A percentile compares a stretch with the other conserved stretches of the same genome.
Evolutionary conservation across 495 filamentous ascomycete species (phyloP).

Genomic region (Cudoniella acicularis): DNA sequence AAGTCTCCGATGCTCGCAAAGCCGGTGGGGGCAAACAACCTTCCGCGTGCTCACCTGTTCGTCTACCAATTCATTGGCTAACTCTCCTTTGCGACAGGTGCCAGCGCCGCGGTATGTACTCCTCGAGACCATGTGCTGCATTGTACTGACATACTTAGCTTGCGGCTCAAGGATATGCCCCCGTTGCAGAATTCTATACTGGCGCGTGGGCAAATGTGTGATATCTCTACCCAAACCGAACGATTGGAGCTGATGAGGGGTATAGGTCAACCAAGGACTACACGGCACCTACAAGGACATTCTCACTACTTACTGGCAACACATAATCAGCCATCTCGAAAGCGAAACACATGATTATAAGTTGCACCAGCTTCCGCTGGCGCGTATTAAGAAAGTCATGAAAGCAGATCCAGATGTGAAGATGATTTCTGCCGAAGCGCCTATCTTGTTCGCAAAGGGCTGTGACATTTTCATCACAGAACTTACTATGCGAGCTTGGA

Average conservation of each 20-base stretch:
- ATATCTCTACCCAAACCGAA: constrained; percentile 1
- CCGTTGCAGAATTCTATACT: constrained; percentile 81
- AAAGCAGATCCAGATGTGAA: constrained; percentile 99
- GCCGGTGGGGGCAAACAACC: constrained; percentile 11
- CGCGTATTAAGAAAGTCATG: constrained; percentile 99
- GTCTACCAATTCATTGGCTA: constrained; percentile 24
- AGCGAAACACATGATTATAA: constrained; percentile 97
- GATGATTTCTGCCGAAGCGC: constrained; percentile 98
- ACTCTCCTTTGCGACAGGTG: constrained; percentile 50
- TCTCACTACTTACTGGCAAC: constrained; percentile 97
- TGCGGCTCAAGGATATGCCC: constrained; percentile 73
- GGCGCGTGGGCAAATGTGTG: constrained; percentile 93
- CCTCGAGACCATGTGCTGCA: background rate
- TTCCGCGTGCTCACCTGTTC: background rate
- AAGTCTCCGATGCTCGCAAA: constrained; percentile 28
- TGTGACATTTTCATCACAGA: constrained; percentile 99
- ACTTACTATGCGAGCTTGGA: constrained; percentile 99
- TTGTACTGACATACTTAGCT: constrained; percentile 43
- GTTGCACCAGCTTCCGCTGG: constrained; percentile 89
- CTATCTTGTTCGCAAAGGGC: constrained; percentile 96
- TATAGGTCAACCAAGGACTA: constrained; percentile 90
- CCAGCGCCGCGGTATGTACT: constrained; percentile 69
- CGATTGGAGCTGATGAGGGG: constrained; percentile 15
- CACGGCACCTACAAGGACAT: constrained; percentile 93
- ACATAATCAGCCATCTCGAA: constrained; percentile 92